A percentile compares a stretch with the other conserved stretches of the same genome.
Evolutionary conservation across 2,329 filamentous ascomycete species (phyloP).

Genomic region (Diaporthe nobilis): DNA sequence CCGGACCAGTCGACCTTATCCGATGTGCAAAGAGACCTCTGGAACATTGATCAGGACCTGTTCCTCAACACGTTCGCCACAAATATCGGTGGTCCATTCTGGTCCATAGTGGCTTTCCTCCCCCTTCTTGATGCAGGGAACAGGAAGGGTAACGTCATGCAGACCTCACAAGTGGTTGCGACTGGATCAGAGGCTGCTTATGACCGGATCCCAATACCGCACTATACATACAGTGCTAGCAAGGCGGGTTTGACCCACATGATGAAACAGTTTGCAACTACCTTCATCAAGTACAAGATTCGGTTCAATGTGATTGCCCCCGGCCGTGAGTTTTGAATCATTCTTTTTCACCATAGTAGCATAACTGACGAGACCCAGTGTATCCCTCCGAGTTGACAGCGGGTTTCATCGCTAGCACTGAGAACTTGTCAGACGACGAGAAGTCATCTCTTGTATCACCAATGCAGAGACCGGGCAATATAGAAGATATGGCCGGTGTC

Average conservation of each 20-base stretch:
- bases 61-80: conserved; percentile 72
- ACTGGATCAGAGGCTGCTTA: conserved; percentile 76
- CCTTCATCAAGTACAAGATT: conserved; percentile 71
- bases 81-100: conserved; percentile 76
- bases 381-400: conserved; percentile 15
- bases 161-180: conserved; percentile 62
- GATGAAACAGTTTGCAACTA: conserved; percentile 75
- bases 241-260: conserved; percentile 79
- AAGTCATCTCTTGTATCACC: conserved; percentile 4
- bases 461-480: not conserved
- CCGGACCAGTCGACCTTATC: conserved; percentile 35
- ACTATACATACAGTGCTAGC: conserved; percentile 77
- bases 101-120: conserved; percentile 77
- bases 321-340: conserved; percentile 51
- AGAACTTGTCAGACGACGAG: not conserved
- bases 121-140: conserved; percentile 75
- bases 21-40: conserved; percentile 57
- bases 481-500: conserved; percentile 16
- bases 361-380: not conserved
- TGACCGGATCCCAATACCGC: conserved; percentile 70
- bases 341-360: no score
- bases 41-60: conserved; percentile 50
- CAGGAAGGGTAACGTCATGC: conserved; percentile 52
- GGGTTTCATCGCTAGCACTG: not conserved
- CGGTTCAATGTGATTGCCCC: conserved; percentile 64